Base-by-base conservation (phyloP, 163 green algal genomes). In the Scenedesmus sp. region DNA sequence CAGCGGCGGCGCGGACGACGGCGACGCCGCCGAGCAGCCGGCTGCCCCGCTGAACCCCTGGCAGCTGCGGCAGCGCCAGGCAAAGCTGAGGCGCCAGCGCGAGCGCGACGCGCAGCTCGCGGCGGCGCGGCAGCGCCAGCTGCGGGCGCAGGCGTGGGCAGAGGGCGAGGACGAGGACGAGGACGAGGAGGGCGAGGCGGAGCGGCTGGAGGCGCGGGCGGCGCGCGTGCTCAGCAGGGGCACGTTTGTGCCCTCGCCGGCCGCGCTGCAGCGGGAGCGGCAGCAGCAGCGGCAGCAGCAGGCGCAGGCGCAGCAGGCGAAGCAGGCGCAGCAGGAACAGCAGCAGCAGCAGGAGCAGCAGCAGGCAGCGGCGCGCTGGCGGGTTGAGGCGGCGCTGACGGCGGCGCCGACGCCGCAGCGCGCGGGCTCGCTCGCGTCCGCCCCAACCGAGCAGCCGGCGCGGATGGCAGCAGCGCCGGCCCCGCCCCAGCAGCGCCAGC, bases 1-100 rank as follows among this genome's bases (percentile, higher is more conserved):
- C 9, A 51, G 62, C 2, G 26, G 31, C 29, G 13, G 62, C 29
- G 24, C 11, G 33, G 24, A 33, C 34, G 54, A 31, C 29, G 22
- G 56, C 15, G 45, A 47, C 6, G 53, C 70, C 57, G 34, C 69
- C 20, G 24, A 58, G 36, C 42, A 63, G 0, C 57, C 11, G 48
- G 39, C 5, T 33, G 48, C 42, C 39, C 51, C 51, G 10, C 20
- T 22, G 17, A 76, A 76, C 51, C 67, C 67, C 18, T 76, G 67
- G 69, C n/a, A 24, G 15, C 34, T 60, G 7, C 39, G 44, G 34
- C 53, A 75, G 62, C 45, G n/a, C 36, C 53, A 58, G 58, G 60
- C 75, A 3, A 47, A 78, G 44, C n/a, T 33, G 20, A 53, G 50
- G 70, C n/a, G n/a, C n/a, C 56, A 78, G 70, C 42, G 34, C 34